Evolutionary conservation across 2,329 filamentous ascomycete genomes (phyloP).

Genomic region (Lachnellula cervina): DNA sequence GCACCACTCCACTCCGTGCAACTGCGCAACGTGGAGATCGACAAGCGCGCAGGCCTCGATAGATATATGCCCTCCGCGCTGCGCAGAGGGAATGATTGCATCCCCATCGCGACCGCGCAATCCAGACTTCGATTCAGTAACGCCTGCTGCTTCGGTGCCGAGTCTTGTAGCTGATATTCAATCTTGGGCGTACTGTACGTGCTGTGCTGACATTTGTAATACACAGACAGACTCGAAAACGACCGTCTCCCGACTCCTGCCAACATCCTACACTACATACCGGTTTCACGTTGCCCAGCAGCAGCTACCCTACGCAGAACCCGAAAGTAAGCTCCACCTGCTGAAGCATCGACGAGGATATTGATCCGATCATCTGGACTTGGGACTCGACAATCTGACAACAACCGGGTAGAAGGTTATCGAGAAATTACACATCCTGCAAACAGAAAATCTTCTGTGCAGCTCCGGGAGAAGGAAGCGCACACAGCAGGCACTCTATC

Average conservation of each 20-base stretch:
- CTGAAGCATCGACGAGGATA: conserved; percentile 5
- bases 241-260: conserved; percentile 16
- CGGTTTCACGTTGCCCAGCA: conserved; percentile 21
- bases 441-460: conserved; percentile 3
- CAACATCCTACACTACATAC: conserved; percentile 24
- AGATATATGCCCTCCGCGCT: neutral
- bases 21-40: conserved; percentile 23
- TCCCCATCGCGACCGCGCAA: neutral
- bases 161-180: neutral
- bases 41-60: conserved; percentile 1
- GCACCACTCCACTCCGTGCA: conserved; percentile 12
- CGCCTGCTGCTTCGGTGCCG: neutral
- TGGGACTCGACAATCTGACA: conserved; percentile 14
- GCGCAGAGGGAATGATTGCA: neutral
- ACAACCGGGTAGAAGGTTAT: conserved; percentile 8
- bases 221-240: conserved; percentile 24
- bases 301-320: conserved; percentile 16
- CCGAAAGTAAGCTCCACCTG: conserved; percentile 7
- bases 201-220: conserved; percentile 19
- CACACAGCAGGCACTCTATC: conserved; percentile 10
- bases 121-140: neutral
- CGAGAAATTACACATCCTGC: conserved; percentile 11
- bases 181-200: conserved; percentile 3
- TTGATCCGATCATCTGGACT: conserved; percentile 10
- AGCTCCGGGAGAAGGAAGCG: neutral